Conservation (phyloP, 768 basidiomycete genomes). For the Suillus bovinus region DNA sequence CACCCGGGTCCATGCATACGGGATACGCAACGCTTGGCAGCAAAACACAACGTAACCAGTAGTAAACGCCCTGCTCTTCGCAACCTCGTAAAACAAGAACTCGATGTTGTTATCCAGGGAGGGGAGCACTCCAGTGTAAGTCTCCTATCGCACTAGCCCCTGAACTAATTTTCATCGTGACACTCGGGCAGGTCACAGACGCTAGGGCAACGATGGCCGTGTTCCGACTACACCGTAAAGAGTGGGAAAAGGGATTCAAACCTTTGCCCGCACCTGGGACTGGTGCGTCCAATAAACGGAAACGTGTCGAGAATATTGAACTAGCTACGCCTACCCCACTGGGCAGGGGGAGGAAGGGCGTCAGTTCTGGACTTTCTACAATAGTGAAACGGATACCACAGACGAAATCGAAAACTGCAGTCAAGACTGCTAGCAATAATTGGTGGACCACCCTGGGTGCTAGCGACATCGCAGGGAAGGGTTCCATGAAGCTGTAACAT, state of each 20-base stretch:
- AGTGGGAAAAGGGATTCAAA: conserved; percentile 67
- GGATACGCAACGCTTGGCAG: conserved; percentile 68
- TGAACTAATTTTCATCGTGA: conserved; percentile 1
- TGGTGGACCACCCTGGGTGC: conserved; percentile 2
- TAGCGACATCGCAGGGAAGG: background rate
- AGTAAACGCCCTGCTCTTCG: conserved; percentile 75
- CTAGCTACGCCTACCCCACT: conserved; percentile 29
- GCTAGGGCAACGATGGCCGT: conserved; percentile 95
- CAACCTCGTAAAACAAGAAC: conserved; percentile 75
- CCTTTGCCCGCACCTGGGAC: background rate
- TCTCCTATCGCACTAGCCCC: conserved; percentile 12
- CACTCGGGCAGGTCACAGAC: conserved; percentile 70
- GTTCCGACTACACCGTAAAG: conserved; percentile 76
- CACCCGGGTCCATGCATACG: conserved; percentile 64
- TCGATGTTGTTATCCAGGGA: conserved; percentile 77
- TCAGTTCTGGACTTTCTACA: conserved; percentile 63
- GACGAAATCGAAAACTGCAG: background rate
- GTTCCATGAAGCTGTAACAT: conserved; percentile 1
- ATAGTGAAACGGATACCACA: conserved; percentile 37
- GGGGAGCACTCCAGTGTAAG: conserved; percentile 92
- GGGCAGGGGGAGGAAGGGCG: conserved; percentile 59
- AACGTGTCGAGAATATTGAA: conserved; percentile 10
- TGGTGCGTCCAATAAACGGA: conserved; percentile 18
- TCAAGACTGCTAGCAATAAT: background rate
- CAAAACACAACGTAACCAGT: conserved; percentile 59